A percentile compares a stretch with the other conserved stretches of the same genome.
These are phyloP conservation scores for Pichia kluyveri DNA, from an alignment of 805 yeast genomes.

Conservation along the genomic window DNA sequence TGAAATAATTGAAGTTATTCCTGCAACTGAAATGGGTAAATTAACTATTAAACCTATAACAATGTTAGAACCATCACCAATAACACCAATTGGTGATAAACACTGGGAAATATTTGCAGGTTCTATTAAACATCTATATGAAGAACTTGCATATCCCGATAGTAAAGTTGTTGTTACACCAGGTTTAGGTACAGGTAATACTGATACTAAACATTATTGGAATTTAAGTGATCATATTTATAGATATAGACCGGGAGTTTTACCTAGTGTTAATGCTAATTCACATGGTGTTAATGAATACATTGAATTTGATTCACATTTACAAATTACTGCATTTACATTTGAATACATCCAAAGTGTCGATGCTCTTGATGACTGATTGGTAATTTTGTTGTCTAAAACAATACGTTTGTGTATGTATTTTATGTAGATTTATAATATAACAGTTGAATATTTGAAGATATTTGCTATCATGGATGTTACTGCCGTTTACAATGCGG, in stretches of 20 bases:
- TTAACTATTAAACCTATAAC: conserved; percentile 12
- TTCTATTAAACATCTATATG: conserved; percentile 35
- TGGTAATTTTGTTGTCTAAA: no score
- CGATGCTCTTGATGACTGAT: conserved; percentile 18
- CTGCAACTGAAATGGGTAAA: conserved; percentile 22
- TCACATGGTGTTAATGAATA: conserved; percentile 63
- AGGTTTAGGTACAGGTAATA: conserved; percentile 56
- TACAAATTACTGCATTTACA: conserved; percentile 47
- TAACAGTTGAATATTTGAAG: no score
- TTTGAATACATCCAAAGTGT: conserved; percentile 42
- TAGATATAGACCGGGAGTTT: conserved; percentile 45
- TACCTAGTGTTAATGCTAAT: conserved; percentile 30
- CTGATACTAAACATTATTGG: conserved; percentile 64
- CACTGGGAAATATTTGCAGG: conserved; percentile 37
- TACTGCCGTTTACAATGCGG: no score
- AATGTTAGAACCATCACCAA: conserved; percentile 38
- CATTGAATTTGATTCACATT: conserved; percentile 43
- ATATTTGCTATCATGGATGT: no score
- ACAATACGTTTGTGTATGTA: no score
- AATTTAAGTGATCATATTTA: conserved; percentile 47
- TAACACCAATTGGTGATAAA: conserved; percentile 47
- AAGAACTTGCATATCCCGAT: conserved; percentile 32
- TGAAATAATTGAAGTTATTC: conserved; percentile 15
- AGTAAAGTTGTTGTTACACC: conserved; percentile 41
- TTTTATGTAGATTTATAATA: no score